Conservation (phyloP, 768 basidiomycete species). For the Punctularia strigosozonata region DNA sequence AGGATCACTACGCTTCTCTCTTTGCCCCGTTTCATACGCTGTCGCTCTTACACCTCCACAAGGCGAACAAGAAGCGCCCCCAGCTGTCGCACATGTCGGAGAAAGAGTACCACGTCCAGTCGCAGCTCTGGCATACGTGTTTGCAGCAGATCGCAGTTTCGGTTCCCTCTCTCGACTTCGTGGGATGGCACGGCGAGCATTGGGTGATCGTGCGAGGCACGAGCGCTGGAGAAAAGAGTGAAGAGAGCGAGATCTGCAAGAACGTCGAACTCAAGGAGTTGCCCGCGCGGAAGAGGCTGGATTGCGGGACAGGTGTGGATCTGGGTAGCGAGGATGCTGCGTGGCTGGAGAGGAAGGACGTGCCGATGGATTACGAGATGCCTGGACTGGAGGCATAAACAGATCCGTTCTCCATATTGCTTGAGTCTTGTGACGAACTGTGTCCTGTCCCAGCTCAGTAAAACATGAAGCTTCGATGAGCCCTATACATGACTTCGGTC, state of each 20-base stretch:
- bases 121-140: constrained; percentile 39
- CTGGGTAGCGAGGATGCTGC: constrained; percentile 48
- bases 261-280: constrained; percentile 45
- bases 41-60: constrained; percentile 49
- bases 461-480: too few relatives aligned
- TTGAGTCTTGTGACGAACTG: too few relatives aligned
- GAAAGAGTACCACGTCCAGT: constrained; percentile 46
- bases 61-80: constrained; percentile 32
- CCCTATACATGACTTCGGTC: too few relatives aligned
- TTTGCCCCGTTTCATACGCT: constrained; percentile 39
- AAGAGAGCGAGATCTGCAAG: constrained; percentile 3
- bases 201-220: constrained; percentile 44
- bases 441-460: too few relatives aligned
- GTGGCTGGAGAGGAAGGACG: constrained; percentile 62
- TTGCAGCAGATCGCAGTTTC: constrained; percentile 37
- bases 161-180: constrained; percentile 45
- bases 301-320: constrained; percentile 58
- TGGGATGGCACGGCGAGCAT: constrained; percentile 68
- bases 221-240: constrained; percentile 5
- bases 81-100: constrained; percentile 47
- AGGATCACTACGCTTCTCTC: constrained; percentile 41
- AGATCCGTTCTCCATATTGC: too few relatives aligned
- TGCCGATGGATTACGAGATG: constrained; percentile 68
- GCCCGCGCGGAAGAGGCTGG: constrained; percentile 41
- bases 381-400: constrained; percentile 31